Evolutionary conservation across 495 filamentous ascomycete genomes (phyloP).

Genomic region (Eremomyces bilateralis): DNA sequence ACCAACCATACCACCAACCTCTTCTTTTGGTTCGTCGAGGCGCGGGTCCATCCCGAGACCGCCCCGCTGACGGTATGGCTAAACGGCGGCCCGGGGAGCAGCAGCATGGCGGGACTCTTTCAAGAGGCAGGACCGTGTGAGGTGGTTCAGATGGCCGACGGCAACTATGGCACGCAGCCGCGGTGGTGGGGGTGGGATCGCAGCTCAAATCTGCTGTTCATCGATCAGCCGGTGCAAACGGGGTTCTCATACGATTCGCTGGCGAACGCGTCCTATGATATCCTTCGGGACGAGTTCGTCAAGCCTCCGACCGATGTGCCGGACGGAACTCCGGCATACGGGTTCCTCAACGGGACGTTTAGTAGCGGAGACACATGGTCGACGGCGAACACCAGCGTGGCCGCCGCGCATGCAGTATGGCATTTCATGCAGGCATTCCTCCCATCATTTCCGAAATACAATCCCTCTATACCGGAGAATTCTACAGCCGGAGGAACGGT

Average conservation of each 20-base stretch:
- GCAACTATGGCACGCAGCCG: slow-evolving; percentile 12
- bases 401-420: slow-evolving; percentile 33
- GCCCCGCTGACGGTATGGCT: slow-evolving; percentile 34
- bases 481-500: slow-evolving; percentile 7
- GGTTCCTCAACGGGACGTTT: slow-evolving; percentile 33
- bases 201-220: slow-evolving; percentile 16
- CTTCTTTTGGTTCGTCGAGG: slow-evolving; percentile 28
- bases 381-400: slow-evolving; percentile 30
- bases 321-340: slow-evolving; percentile 22
- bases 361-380: slow-evolving; percentile 23
- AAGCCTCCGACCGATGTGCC: slow-evolving; percentile 18
- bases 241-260: slow-evolving; percentile 34
- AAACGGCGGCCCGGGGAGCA: slow-evolving; percentile 21
- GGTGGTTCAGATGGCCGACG: no score
- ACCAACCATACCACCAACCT: slow-evolving; percentile 37
- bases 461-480: slow-evolving; percentile 23
- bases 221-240: slow-evolving; percentile 31
- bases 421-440: slow-evolving; percentile 37
- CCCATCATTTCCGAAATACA: slow-evolving; percentile 31
- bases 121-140: slow-evolving; percentile 16
- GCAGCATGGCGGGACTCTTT: slow-evolving; percentile 9
- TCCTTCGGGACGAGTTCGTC: slow-evolving; percentile 6
- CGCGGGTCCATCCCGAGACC: slow-evolving; percentile 18
- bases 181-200: slow-evolving; percentile 13
- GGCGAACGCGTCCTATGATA: slow-evolving; percentile 27